These are phyloP conservation scores for Penicillium griseofulvum DNA, from an alignment of 2,329 filamentous ascomycete species.

Conservation along the genomic window DNA sequence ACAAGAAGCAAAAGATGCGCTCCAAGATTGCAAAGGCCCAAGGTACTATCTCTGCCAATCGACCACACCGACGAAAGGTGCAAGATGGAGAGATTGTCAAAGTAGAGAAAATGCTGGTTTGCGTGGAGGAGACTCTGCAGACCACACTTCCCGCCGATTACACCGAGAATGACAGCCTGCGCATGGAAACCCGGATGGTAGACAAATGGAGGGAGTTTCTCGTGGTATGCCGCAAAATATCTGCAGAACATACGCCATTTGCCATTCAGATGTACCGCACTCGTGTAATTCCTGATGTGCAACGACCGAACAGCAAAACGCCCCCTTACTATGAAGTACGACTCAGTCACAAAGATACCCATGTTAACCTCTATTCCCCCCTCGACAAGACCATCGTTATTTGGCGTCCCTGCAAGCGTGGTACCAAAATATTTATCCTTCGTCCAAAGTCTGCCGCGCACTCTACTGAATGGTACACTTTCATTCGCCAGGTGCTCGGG, in stretches of 20 bases:
- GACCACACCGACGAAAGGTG: constrained; percentile 38
- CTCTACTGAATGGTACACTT: constrained; percentile 68
- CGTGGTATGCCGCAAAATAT: constrained; percentile 59
- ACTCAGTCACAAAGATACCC: constrained; percentile 53
- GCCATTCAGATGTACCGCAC: constrained; percentile 61
- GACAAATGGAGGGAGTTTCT: constrained; percentile 67
- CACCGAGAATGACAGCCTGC: constrained; percentile 61
- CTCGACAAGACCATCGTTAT: constrained; percentile 66
- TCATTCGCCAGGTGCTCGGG: constrained; percentile 59
- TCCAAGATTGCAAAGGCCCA: constrained; percentile 39
- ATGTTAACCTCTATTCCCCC: constrained; percentile 63
- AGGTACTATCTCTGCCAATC: constrained; percentile 34
- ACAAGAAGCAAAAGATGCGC: constrained; percentile 42
- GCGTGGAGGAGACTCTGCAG: constrained; percentile 55
- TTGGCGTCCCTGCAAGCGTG: constrained; percentile 54
- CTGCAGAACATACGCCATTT: constrained; percentile 55
- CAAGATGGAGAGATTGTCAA: constrained; percentile 63
- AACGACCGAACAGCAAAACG: constrained; percentile 53
- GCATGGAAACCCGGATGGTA: constrained; percentile 56
- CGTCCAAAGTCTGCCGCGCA: constrained; percentile 60
- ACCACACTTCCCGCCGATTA: constrained; percentile 58
- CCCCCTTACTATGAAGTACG: constrained; percentile 58
- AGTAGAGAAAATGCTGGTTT: constrained; percentile 66
- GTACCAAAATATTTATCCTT: constrained; percentile 62
- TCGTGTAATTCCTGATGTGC: constrained; percentile 61